phyloP scores from a whole-genome alignment of 2,329 filamentous ascomycete species.

The Cytospora piceicola region DNA sequence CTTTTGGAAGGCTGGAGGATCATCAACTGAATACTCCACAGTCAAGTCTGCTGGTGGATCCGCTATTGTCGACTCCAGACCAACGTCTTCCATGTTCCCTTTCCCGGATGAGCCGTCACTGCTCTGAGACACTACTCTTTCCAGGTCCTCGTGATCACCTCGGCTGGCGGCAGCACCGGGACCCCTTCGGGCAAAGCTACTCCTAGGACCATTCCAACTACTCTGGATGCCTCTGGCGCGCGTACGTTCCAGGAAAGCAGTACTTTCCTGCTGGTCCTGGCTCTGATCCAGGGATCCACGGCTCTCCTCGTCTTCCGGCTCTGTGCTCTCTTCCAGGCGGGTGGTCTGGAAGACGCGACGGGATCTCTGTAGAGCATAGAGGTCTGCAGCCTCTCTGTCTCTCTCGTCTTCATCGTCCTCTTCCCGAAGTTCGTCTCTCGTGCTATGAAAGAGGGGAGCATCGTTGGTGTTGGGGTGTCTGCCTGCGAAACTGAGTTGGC shows the following conservation, averaged over 20 bases:
- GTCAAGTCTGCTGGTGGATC: conserved; percentile 65
- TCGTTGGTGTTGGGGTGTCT: conserved; percentile 73
- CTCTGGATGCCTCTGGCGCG: conserved; percentile 61
- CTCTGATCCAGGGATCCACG: conserved; percentile 58
- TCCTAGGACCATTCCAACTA: conserved; percentile 64
- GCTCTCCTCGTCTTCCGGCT: conserved; percentile 74
- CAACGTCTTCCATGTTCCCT: conserved; percentile 83
- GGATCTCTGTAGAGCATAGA: conserved; percentile 88
- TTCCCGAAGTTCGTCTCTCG: conserved; percentile 86
- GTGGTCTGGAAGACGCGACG: conserved; percentile 85
- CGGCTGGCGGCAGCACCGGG: conserved; percentile 34
- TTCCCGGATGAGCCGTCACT: conserved; percentile 43
- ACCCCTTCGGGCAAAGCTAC: conserved; percentile 40
- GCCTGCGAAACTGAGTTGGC: conserved; percentile 73
- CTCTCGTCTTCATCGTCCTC: conserved; percentile 92
- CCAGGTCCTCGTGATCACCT: conserved; percentile 46
- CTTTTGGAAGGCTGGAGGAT: conserved; percentile 65
- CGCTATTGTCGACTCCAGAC: conserved; percentile 70
- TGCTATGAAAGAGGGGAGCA: conserved; percentile 92
- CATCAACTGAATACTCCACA: conserved; percentile 55
- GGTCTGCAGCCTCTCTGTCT: conserved; percentile 89
- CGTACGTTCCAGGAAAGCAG: conserved; percentile 51
- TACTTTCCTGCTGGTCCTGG: conserved; percentile 50
- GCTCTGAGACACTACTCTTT: conserved; percentile 43
- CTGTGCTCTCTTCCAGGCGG: conserved; percentile 82